Evolutionary conservation across 1,139 yeast genomes (phyloP), one percentile per base, ranked within the genome.

Genomic region (Torulaspora globosa): DNA sequence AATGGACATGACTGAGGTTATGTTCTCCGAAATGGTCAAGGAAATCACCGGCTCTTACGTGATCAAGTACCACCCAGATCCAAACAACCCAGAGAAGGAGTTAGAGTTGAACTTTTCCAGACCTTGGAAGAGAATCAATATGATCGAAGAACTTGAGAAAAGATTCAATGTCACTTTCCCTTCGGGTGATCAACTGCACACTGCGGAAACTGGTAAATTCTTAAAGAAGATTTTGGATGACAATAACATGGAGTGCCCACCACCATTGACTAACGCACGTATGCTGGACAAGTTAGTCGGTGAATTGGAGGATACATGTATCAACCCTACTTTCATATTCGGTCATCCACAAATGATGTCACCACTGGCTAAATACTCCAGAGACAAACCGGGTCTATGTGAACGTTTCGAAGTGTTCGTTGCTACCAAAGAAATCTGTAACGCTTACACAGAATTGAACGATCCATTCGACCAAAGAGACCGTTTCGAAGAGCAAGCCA

Each of bases 301-400:
- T 63, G 97, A 88, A 68, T 70, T 83, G 50, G 98, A 92, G 75
- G 97, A 89, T 65, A 76, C 81, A 46, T 87, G 95, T 66, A 86
- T 90, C 70, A 92, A 88, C 77, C 98, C 98, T 62, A 92, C 98
- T 39, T 92, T 92, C 71, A 86, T 92, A 70, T 90, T 88, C 64
- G 98, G 98, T 57, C 98, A 92, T 71, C 98, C 98, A 52, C 97
- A 92, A 75, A 88, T 92, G 95, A 92, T 92, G 98, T 92, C 97
- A 52, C 98, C 98, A 56, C 79, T 92, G 71, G 98, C 98, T 67
- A 92, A 92, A 76, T 87, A 86, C 74, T 89, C 92, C 69, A 84
- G 98, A 72, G 77, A 82, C 46, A 77, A 79, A 57, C 95, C 96
- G 48, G 98, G 98, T 62, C 75, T 92, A 65, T 89, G 97, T 79